These are phyloP conservation scores for Penicillium expansum DNA, from an alignment of 2,329 filamentous ascomycete genomes.

Conservation along the genomic window DNA sequence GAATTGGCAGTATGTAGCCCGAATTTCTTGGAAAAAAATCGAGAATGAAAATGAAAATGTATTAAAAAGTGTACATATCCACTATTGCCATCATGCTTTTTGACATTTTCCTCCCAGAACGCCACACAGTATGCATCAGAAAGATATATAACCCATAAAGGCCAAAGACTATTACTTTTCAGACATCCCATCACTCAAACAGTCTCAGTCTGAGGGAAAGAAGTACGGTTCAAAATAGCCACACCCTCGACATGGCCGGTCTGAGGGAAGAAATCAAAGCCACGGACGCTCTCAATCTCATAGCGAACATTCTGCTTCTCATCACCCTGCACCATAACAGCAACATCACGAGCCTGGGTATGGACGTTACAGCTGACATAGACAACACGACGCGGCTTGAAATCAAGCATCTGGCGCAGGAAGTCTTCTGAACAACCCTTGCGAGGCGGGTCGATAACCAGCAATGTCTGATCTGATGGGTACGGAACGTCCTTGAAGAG, in stretches of 20 bases:
- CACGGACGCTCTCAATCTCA: conserved; percentile 82
- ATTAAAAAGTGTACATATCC: conserved; percentile 4
- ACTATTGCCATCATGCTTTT: background rate
- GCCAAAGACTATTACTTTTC: background rate
- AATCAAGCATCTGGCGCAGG: conserved; percentile 73
- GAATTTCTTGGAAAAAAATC: background rate
- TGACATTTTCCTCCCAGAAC: conserved; percentile 3
- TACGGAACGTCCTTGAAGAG: conserved; percentile 77
- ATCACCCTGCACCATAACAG: conserved; percentile 72
- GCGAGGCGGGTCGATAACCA: conserved; percentile 94
- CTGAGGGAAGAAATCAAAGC: conserved; percentile 98
- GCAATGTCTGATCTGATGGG: conserved; percentile 75
- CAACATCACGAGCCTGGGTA: conserved; percentile 91
- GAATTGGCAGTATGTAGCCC: conserved; percentile 6
- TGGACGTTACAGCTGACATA: conserved; percentile 99
- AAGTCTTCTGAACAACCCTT: conserved; percentile 92
- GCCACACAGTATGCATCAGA: conserved; percentile 10
- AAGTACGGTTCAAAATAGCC: conserved; percentile 53
- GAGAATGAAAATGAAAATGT: background rate
- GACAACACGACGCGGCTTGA: conserved; percentile 74
- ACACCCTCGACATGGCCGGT: conserved; percentile 67
- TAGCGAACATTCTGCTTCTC: conserved; percentile 54
- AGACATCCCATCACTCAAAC: background rate
- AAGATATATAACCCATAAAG: background rate
- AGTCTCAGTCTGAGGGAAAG: conserved; percentile 14